Conservation (phyloP, 768 basidiomycete species). For the Trichaptum fuscoviolaceum region DNA sequence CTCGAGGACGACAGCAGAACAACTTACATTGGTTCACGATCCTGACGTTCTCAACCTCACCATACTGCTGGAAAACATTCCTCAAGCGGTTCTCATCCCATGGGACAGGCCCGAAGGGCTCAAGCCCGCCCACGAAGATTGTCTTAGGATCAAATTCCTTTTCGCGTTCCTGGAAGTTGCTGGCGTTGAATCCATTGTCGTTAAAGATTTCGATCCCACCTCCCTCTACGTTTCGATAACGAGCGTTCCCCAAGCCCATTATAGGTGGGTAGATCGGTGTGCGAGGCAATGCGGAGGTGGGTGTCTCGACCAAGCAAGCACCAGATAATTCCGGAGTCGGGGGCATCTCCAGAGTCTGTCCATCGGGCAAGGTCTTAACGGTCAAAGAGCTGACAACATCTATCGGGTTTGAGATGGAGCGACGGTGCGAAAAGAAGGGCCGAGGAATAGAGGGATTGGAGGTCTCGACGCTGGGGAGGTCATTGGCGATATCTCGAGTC, state of each 20-base stretch:
- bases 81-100: slow-evolving; percentile 67
- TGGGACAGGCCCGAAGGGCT: slow-evolving; percentile 52
- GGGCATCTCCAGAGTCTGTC: slow-evolving; percentile 28
- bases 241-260: slow-evolving; percentile 28
- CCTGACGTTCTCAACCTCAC: slow-evolving; percentile 58
- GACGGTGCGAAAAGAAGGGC: background rate
- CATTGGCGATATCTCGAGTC: background rate
- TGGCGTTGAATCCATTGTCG: slow-evolving; percentile 12
- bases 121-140: slow-evolving; percentile 74
- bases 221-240: slow-evolving; percentile 4
- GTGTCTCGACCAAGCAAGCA: slow-evolving; percentile 26
- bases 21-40: slow-evolving; percentile 59
- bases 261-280: slow-evolving; percentile 39
- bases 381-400: background rate
- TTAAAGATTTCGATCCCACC: slow-evolving; percentile 9
- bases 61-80: slow-evolving; percentile 57
- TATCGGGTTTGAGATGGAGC: background rate
- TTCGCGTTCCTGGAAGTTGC: slow-evolving; percentile 20
- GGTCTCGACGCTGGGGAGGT: slow-evolving; percentile 3
- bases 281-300: slow-evolving; percentile 41
- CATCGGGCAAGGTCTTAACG: slow-evolving; percentile 13
- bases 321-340: slow-evolving; percentile 35
- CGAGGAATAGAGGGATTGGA: slow-evolving; percentile 12
- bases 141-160: slow-evolving; percentile 58
- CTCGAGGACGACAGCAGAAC: slow-evolving; percentile 5